Evolutionary conservation across 768 basidiomycete species (phyloP).

Genomic region (Boletellus sp.): DNA sequence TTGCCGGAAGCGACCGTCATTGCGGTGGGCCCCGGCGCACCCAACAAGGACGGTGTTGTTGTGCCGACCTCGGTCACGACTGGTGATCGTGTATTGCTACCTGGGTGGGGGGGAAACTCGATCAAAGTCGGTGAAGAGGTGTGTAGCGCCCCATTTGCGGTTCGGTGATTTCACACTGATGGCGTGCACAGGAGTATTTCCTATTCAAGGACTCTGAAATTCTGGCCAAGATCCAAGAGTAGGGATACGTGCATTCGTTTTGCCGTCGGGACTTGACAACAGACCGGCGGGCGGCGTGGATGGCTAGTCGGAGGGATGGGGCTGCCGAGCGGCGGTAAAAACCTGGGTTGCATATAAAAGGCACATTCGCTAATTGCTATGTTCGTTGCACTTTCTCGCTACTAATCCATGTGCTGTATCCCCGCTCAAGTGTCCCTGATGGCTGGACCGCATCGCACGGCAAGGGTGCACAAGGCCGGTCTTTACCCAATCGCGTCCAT

Average conservation of each 20-base stretch:
- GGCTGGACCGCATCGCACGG: background rate
- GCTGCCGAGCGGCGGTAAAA: conserved; percentile 1
- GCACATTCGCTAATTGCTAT: conserved; percentile 19
- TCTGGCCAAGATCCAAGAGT: conserved; percentile 94
- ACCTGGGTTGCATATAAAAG: conserved; percentile 7
- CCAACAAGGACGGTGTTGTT: conserved; percentile 77
- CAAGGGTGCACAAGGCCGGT: background rate
- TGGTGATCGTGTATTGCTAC: conserved; percentile 90
- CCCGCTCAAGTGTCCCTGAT: conserved; percentile 22
- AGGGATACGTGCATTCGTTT: conserved; percentile 21
- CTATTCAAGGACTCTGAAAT: conserved; percentile 95
- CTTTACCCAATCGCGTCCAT: background rate
- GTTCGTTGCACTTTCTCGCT: conserved; percentile 17
- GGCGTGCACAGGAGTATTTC: conserved; percentile 75
- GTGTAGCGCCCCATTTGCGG: conserved; percentile 29
- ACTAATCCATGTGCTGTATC: conserved; percentile 27
- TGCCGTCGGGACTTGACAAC: background rate
- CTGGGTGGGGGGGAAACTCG: conserved; percentile 93
- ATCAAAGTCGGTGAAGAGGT: conserved; percentile 98
- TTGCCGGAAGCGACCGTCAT: conserved; percentile 98
- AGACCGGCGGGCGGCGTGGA: conserved; percentile 1
- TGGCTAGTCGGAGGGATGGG: background rate
- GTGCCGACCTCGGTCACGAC: conserved; percentile 75
- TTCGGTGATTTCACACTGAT: conserved; percentile 1
- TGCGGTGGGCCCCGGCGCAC: conserved; percentile 93